Percentiles rank a stretch among this genome's conserved stretches.
Evolutionary conservation across 148 eudicot species (phyloP).

Genomic region (Euryodendron excelsum): DNA sequence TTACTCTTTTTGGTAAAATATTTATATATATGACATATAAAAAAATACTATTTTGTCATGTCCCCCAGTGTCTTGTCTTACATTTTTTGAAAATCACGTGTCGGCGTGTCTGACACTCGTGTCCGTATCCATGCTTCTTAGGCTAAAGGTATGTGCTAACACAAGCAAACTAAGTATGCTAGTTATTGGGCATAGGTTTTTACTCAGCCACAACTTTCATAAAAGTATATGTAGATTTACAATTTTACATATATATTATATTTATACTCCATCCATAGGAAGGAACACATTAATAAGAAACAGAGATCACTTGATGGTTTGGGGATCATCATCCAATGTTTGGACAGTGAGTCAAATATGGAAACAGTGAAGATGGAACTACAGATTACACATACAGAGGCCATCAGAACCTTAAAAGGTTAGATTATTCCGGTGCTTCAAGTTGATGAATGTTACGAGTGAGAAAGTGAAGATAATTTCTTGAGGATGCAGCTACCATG

Average conservation of each 20-base stretch:
- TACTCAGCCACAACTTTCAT: neutral
- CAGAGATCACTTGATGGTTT: neutral
- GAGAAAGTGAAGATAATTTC: neutral
- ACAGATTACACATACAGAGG: neutral
- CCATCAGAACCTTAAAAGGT: neutral
- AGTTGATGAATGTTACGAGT: neutral
- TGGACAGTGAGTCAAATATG: neutral
- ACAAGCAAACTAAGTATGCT: too few species aligned
- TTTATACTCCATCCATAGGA: neutral
- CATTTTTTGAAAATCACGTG: too few species aligned
- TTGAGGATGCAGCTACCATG: neutral
- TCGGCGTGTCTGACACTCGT: too few species aligned
- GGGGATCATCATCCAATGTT: neutral
- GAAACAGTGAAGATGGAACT: constrained; percentile 4
- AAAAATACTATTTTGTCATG: too few species aligned
- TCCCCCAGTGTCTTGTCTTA: too few species aligned
- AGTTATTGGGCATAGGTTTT: neutral
- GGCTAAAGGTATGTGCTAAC: too few species aligned
- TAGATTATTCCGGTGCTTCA: neutral
- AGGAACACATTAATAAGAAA: neutral
- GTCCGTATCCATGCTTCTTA: too few species aligned
- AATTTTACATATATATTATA: neutral
- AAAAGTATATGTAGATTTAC: neutral
- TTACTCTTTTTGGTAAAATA: too few species aligned
- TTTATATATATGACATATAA: too few species aligned